These are phyloP conservation scores for Boletus pseudo-olivaceus DNA, from an alignment of 768 basidiomycete species.

Conservation along the genomic window DNA sequence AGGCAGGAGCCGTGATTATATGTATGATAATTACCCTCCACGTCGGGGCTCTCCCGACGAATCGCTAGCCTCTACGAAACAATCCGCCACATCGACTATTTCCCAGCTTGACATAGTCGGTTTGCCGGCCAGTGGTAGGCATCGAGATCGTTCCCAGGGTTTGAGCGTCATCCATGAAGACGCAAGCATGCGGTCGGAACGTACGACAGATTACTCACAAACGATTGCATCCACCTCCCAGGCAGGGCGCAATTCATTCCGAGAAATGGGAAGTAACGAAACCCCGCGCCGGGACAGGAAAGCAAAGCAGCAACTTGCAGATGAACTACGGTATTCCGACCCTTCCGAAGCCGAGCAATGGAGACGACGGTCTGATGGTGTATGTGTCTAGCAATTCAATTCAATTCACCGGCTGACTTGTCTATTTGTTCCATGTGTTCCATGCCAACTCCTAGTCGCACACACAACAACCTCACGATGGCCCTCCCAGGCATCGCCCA, in stretches of 20 bases:
- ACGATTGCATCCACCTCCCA: constrained; percentile 19
- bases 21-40: constrained; percentile 17
- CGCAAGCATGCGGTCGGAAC: constrained; percentile 26
- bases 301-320: constrained; percentile 31
- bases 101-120: constrained; percentile 33
- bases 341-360: constrained; percentile 31
- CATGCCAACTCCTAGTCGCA: constrained; percentile 13
- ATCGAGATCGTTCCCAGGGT: constrained; percentile 22
- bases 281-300: constrained; percentile 13
- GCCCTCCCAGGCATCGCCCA: constrained; percentile 17
- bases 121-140: constrained; percentile 16
- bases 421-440: neutral
- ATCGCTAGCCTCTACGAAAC: constrained; percentile 27
- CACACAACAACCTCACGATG: constrained; percentile 11
- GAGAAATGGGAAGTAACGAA: constrained; percentile 19
- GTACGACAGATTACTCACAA: constrained; percentile 22
- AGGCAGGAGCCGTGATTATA: constrained; percentile 21
- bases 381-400: constrained; percentile 7
- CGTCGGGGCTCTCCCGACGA: constrained; percentile 29
- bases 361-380: constrained; percentile 23
- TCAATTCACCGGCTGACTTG: neutral
- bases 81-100: constrained; percentile 29
- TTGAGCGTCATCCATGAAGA: constrained; percentile 34
- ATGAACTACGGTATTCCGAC: constrained; percentile 35
- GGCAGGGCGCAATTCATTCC: constrained; percentile 8